Conservation (phyloP, 441 rosid genomes). For the California macrophylla region DNA sequence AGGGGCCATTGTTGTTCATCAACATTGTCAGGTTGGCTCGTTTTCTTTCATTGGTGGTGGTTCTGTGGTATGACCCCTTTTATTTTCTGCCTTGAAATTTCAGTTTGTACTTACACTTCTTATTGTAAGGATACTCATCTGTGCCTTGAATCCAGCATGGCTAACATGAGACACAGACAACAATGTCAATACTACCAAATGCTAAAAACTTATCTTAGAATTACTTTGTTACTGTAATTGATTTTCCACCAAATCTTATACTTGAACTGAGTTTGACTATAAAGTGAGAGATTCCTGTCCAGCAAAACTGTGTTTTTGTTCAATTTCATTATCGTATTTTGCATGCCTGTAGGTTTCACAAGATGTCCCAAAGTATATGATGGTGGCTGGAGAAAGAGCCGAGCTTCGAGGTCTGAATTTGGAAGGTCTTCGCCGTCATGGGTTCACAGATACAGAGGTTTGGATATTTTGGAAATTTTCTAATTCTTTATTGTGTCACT, state of each 20-base stretch:
- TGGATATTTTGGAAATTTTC: neutral
- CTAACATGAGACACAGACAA: neutral
- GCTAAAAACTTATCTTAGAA: neutral
- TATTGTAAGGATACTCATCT: neutral
- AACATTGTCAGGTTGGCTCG: constrained; percentile 72
- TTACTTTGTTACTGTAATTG: neutral
- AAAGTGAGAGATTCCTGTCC: neutral
- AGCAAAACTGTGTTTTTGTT: neutral
- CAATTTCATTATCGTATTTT: constrained; percentile 6
- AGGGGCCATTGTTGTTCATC: constrained; percentile 76
- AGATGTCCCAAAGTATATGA: constrained; percentile 80
- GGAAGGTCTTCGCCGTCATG: constrained; percentile 75
- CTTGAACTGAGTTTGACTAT: neutral
- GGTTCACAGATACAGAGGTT: constrained; percentile 64
- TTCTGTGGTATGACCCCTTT: constrained; percentile 55
- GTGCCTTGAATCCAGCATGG: constrained; percentile 1
- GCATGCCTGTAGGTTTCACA: constrained; percentile 59
- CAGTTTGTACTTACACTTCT: neutral
- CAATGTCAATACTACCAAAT: neutral
- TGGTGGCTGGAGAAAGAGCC: constrained; percentile 91
- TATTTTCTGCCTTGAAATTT: constrained; percentile 8
- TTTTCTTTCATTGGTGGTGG: constrained; percentile 86
- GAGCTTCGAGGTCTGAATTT: constrained; percentile 81
- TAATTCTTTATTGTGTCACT: too few relatives aligned
- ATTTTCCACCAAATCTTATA: neutral